Conservation (phyloP, 306 rosid species). For the Gleditsia sinensis region DNA sequence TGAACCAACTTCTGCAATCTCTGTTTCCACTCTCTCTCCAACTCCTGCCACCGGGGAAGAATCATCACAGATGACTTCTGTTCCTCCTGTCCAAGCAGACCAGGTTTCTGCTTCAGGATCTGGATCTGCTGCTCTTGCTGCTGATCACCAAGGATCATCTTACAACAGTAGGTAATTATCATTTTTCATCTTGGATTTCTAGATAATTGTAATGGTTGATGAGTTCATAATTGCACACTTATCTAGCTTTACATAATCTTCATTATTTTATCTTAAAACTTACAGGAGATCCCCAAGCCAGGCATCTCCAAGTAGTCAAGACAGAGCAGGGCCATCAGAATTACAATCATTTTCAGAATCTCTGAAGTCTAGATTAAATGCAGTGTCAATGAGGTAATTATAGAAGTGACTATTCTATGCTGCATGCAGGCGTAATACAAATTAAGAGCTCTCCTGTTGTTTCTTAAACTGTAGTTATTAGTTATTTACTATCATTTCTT, state of each 20-base stretch:
- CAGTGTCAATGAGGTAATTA: constrained; percentile 78
- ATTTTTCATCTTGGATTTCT: constrained; percentile 13
- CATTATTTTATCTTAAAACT: constrained; percentile 10
- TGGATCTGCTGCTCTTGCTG: constrained; percentile 48
- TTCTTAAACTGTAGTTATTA: constrained; percentile 7
- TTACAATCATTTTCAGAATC: constrained; percentile 89
- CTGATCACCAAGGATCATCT: constrained; percentile 61
- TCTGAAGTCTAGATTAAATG: constrained; percentile 78
- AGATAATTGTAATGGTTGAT: constrained; percentile 11
- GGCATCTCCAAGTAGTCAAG: constrained; percentile 70
- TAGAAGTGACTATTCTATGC: constrained; percentile 7
- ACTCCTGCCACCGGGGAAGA: constrained; percentile 61
- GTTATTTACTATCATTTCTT: not conserved
- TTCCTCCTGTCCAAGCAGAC: constrained; percentile 50
- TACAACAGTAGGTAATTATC: constrained; percentile 48
- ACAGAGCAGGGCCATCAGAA: constrained; percentile 95
- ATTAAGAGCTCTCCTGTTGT: not conserved
- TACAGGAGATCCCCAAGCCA: constrained; percentile 67
- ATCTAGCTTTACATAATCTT: constrained; percentile 2
- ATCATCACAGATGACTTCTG: constrained; percentile 50
- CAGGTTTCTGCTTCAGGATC: constrained; percentile 67
- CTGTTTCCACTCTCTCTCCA: constrained; percentile 47
- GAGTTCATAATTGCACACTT: not conserved
- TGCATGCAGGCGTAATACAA: constrained; percentile 7
- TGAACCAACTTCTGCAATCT: constrained; percentile 57